A percentile compares a stretch with the other conserved stretches of the same genome.
Conservation (phyloP, 164 flowering plant genomes). For the Nelumbo lutea region DNA sequence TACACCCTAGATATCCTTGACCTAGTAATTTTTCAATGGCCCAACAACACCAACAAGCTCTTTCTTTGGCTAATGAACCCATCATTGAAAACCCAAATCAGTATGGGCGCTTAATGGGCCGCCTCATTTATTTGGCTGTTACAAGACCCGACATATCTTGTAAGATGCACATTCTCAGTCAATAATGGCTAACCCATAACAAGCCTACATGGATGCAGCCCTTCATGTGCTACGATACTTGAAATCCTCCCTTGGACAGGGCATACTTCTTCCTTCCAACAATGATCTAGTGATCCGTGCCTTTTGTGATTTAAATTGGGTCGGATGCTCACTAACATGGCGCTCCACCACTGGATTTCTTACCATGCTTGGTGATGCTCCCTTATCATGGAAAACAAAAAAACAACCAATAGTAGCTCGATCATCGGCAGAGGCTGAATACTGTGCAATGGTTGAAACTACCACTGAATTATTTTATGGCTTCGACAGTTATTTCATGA, state of each 20-base stretch:
- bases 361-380: background rate
- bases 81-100: too few species aligned
- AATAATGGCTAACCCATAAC: too few species aligned
- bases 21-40: too few species aligned
- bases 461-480: background rate
- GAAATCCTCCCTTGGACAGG: background rate
- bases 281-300: background rate
- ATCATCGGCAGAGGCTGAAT: constrained; percentile 3
- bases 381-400: background rate
- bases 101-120: too few species aligned
- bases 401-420: background rate
- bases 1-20: too few species aligned
- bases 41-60: too few species aligned
- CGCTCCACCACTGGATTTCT: too few species aligned
- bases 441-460: background rate
- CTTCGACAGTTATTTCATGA: background rate
- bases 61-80: too few species aligned
- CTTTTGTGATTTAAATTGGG: constrained; percentile 11
- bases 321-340: background rate
- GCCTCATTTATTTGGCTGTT: too few species aligned
- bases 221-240: background rate
- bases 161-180: too few species aligned
- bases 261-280: background rate
- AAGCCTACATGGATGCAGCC: too few species aligned
- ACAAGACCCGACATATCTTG: too few species aligned